Conservation (phyloP, 805 yeast species). For the Wickerhamiella qilinensis region DNA sequence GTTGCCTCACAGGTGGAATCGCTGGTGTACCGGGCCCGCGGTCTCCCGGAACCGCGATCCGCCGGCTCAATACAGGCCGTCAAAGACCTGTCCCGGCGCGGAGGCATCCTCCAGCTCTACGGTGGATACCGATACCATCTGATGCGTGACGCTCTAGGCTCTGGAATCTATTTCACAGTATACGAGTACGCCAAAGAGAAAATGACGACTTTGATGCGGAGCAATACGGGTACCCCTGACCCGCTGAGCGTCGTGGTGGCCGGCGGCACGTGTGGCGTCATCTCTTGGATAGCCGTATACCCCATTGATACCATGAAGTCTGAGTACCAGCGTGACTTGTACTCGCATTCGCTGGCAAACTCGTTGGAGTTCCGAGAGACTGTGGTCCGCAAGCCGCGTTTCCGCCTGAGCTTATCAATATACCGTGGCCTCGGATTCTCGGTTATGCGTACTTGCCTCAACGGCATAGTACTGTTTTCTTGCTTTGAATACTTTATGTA, state of each 20-base stretch:
- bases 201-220: conserved; percentile 20
- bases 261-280: conserved; percentile 66
- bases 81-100: conserved; percentile 35
- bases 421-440: conserved; percentile 71
- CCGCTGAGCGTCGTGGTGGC: conserved; percentile 42
- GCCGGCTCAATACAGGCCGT: conserved; percentile 30
- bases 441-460: conserved; percentile 49
- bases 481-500: conserved; percentile 51
- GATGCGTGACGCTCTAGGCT: conserved; percentile 50
- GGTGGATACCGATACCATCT: conserved; percentile 59
- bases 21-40: conserved; percentile 21
- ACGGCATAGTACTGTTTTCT: conserved; percentile 62
- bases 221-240: conserved; percentile 16
- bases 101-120: conserved; percentile 51
- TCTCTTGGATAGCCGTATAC: conserved; percentile 60
- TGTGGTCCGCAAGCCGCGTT: conserved; percentile 18
- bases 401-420: conserved; percentile 29
- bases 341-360: conserved; percentile 47
- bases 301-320: conserved; percentile 74
- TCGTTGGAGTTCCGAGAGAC: conserved; percentile 26
- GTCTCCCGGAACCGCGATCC: conserved; percentile 12
- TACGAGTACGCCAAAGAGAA: conserved; percentile 57
- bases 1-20: conserved; percentile 56
- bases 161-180: conserved; percentile 57
- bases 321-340: conserved; percentile 55